phyloP scores from a whole-genome alignment of 495 filamentous ascomycete species.

The Bacidia gigantensis region DNA sequence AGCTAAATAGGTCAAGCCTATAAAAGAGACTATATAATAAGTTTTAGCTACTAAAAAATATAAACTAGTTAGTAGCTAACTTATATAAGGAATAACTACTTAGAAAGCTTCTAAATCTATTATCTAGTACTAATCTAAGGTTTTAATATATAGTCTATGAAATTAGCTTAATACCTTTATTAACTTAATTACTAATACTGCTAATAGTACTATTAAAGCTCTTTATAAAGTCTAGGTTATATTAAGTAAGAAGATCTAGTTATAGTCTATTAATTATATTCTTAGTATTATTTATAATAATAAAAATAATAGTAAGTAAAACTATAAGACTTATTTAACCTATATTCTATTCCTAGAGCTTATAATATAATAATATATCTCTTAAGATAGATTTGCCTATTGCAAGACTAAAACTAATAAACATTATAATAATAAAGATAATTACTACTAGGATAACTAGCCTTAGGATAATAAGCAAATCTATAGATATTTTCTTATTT shows the following conservation, averaged over 20 bases:
- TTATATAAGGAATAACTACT: conserved; percentile 49
- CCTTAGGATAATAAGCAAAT: no score
- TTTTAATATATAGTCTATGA: conserved; percentile 37
- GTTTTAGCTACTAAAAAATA: not conserved
- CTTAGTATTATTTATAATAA: conserved; percentile 47
- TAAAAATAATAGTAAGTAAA: conserved; percentile 36
- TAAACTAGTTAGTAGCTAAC: conserved; percentile 12
- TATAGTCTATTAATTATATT: conserved; percentile 46
- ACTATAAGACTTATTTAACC: conserved; percentile 46
- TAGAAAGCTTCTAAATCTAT: conserved; percentile 52
- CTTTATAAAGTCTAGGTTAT: conserved; percentile 36
- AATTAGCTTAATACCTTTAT: conserved; percentile 33
- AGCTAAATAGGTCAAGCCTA: conserved; percentile 45
- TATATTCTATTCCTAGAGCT: no score
- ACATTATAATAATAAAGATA: not conserved
- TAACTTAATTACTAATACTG: conserved; percentile 30
- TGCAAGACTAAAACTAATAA: not conserved
- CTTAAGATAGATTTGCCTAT: no score
- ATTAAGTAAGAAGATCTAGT: conserved; percentile 46
- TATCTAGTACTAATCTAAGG: conserved; percentile 27
- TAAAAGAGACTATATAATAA: conserved; percentile 36
- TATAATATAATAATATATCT: no score
- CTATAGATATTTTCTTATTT: no score
- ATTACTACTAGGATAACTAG: not conserved
- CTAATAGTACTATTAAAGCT: conserved; percentile 32